phyloP scores from a whole-genome alignment of 2,329 filamentous ascomycete species.

The Aspergillus floridensis region DNA sequence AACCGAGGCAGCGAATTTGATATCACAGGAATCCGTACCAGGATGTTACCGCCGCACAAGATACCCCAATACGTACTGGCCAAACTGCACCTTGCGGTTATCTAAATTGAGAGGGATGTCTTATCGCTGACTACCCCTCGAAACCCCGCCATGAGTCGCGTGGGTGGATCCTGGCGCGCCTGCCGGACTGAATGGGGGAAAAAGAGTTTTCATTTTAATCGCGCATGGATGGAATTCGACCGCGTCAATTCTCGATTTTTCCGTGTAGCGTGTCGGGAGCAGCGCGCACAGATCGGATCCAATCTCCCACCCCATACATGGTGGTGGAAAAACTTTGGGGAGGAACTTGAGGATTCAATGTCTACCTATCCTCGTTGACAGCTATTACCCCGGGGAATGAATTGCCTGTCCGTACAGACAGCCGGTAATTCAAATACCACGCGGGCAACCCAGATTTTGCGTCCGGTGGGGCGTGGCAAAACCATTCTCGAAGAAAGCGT shows the following conservation, averaged over 20 bases:
- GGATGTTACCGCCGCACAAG: background rate
- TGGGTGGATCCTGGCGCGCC: slow-evolving; percentile 23
- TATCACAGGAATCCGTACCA: background rate
- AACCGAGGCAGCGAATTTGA: background rate
- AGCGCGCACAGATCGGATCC: background rate
- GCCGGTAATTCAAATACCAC: slow-evolving; percentile 3
- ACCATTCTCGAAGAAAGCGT: slow-evolving; percentile 29
- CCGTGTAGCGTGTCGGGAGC: background rate
- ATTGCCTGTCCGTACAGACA: background rate
- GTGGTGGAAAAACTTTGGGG: background rate
- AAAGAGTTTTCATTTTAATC: slow-evolving; percentile 4
- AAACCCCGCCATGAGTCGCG: slow-evolving; percentile 24
- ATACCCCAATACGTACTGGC: slow-evolving; percentile 4
- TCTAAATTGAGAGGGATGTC: slow-evolving; percentile 12
- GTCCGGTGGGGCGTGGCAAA: slow-evolving; percentile 34
- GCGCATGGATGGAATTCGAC: slow-evolving; percentile 1
- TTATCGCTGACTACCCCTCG: slow-evolving; percentile 24
- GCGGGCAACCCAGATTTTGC: background rate
- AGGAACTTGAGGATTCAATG: background rate
- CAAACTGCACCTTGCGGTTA: slow-evolving; percentile 16
- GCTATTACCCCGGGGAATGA: background rate
- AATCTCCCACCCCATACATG: background rate
- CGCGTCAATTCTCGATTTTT: background rate
- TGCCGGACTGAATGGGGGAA: slow-evolving; percentile 15
- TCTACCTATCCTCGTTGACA: background rate